Conservation (phyloP, 305 asterid genomes). For the Andrographis paniculata region DNA sequence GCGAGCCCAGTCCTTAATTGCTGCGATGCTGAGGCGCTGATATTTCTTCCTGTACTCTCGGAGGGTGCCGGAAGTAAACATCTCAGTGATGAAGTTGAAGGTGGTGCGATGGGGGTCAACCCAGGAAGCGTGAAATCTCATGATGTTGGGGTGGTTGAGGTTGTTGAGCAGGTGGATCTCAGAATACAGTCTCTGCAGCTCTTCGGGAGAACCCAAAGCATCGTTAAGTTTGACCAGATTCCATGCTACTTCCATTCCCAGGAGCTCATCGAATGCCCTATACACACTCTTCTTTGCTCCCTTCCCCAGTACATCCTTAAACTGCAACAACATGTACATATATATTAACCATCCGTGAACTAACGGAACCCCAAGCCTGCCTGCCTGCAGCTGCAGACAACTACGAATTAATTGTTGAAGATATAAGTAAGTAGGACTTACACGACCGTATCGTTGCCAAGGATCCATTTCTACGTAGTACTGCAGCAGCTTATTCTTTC, state of each 20-base stretch:
- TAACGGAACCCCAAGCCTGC: too few species aligned
- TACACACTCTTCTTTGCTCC: slow-evolving; percentile 80
- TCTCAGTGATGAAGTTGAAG: slow-evolving; percentile 79
- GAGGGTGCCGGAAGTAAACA: slow-evolving; percentile 83
- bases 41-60: slow-evolving; percentile 67
- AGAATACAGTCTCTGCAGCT: slow-evolving; percentile 55
- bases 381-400: neutral
- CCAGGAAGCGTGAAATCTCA: slow-evolving; percentile 57
- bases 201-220: slow-evolving; percentile 38
- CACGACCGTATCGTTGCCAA: slow-evolving; percentile 70
- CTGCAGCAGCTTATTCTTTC: slow-evolving; percentile 28
- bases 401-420: too few species aligned
- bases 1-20: slow-evolving; percentile 62
- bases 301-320: slow-evolving; percentile 65
- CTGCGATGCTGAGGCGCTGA: slow-evolving; percentile 37
- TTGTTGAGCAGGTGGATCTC: slow-evolving; percentile 71
- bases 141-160: slow-evolving; percentile 54
- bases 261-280: slow-evolving; percentile 61
- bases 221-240: slow-evolving; percentile 59
- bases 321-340: too few species aligned
- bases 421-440: slow-evolving; percentile 49
- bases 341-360: too few species aligned
- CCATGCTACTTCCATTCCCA: slow-evolving; percentile 85
- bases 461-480: slow-evolving; percentile 81
- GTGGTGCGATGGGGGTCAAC: slow-evolving; percentile 40